Base-by-base conservation (phyloP, 345 rosid genomes). In the Abelmoschus esculentus region DNA sequence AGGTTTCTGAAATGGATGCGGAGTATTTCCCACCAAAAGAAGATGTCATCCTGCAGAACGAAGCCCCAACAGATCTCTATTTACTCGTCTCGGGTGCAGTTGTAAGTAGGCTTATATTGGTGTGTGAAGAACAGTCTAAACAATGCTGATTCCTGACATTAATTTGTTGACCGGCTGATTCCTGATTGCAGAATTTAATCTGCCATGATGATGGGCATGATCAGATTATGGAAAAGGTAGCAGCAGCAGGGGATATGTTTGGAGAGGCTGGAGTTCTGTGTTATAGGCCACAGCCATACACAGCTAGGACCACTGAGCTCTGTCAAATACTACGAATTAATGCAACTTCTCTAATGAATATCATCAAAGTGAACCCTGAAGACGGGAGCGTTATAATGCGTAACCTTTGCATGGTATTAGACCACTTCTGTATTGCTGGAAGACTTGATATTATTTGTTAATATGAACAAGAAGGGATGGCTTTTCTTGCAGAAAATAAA, bases 1-100 rank as follows among this genome's bases (percentile, higher is more conserved):
- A 93, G 98, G 97, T 88, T 76, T 80, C 92, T 31, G 97, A 91
- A 71, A 81, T 89, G 83, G 98, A 93, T 47, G 97, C 98, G 0
- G 97, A 91, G 80, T 93, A 91, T 77, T 93, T 91, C 75, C 96
- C 98, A 42, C 98, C 98, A 40, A 89, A 76, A 80, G 92, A 88
- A 79, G 90, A 91, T 28, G 76, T 89, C 38, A 79, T 91, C 50
- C 80, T 89, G 83, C 85, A 86, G 73, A 85, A 90, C 12, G 96
- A 93, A 86, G 80, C 90, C 32, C 90, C 97, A 9, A 86, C 89
- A 8, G 92, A 88, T 80, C 81, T 91, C 61, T 91, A 93, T 77
- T 77, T 93, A 65, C 66, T 93, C 1, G 98, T 93, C 73, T 91
- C 98, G 22, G 98, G 98, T 72, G 72, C 79, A 74, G 96, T 75